Base-by-base conservation (phyloP, 257 asterid genomes). In the Ilex asprella region DNA sequence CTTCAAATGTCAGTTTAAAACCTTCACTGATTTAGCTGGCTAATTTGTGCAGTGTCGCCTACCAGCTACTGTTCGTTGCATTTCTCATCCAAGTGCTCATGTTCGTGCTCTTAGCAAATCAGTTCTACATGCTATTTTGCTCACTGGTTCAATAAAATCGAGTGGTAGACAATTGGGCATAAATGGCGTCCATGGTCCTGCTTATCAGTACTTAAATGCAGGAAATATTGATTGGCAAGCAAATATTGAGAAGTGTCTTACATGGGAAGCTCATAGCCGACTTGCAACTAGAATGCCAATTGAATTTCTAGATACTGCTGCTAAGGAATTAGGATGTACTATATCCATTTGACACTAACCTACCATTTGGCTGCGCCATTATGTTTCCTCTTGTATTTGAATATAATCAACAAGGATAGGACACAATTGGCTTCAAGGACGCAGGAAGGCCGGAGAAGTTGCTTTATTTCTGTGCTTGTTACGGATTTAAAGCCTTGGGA, bases 61-160 rank as follows among this genome's bases (percentile, higher is more conserved):
- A 71, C 77, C 97, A 15, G 97, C 97, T 29, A 89, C 96, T 2
- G 91, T 86, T 61, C 91, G 94, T 10, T 92, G 97, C 64, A 82
- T 86, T 59, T 92, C 97, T 60, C 99, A 92, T 70, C 89, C 88
- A 5, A 92, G 97, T 43, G 99, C 99, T 74, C 97, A 85, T 56
- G 96, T 92, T 31, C 97, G 99, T n/a, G 88, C 96, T 12, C 96
- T 92, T 14, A 92, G 99, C 82, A 87, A 70, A 30, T 92, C 99
- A 30, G 94, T 92, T 56, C 99, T 92, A 61, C 96, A 88, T 10
- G 95, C 96, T 47, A 89, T 92, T 63, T 72, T 85, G 57, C 85
- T 83, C 15, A 76, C 86, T 2, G 79, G 87, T 11, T 63, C 88
- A 3, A 47, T 70, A 39, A 86, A 79, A 79, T 69, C 84, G 1